Base-by-base conservation (phyloP, 305 asterid species). In the Fraxinus latifolia region DNA sequence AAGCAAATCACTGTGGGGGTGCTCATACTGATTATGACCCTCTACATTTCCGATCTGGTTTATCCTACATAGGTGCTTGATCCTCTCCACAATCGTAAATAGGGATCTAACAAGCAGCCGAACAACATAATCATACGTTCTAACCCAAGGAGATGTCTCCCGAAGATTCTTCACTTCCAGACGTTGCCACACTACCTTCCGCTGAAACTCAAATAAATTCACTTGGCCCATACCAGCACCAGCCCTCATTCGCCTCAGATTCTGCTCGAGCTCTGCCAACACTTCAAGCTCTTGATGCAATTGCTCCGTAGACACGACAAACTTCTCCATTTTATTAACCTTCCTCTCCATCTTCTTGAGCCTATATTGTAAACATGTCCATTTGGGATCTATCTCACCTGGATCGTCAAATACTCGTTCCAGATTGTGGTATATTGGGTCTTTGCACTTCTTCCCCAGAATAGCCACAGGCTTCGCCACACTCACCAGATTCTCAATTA, bases 281-380 rank as follows among this genome's bases (percentile, higher is more conserved):
- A 91, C 97, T 78, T 93, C 99, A 6, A 94, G 84, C 88, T 93
- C 99, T 79, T 89, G 94, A 89, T 89, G 86, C 14, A 95, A 88
- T 82, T 92, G 95, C 67, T 91, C 88, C 0, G 97, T 89, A 31
- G 89, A 89, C 0, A 88, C 93, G 72, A 94, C 91, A 89, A 90
- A 93, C 77, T 87, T 92, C 84, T 93, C 97, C 98, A 95, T 93
- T 84, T 94, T 94, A 94, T 88, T 94, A 44, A 90, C 90, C 83
- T 91, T 93, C 84, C 90, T 91, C 83, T 94, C 97, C 97, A 94
- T 95, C 88, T 94, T 90, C 90, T 91, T 95, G 34, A 79, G 77
- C 90, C 73, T 89, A 79, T 88, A 92, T 65, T 85, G 91, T 93
- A 92, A 90, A 25, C 86, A 86, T 84, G 34, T 44, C 89, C 92